Conservation (phyloP, 2,329 filamentous ascomycete genomes). For the Dactylellina drechsleri region DNA sequence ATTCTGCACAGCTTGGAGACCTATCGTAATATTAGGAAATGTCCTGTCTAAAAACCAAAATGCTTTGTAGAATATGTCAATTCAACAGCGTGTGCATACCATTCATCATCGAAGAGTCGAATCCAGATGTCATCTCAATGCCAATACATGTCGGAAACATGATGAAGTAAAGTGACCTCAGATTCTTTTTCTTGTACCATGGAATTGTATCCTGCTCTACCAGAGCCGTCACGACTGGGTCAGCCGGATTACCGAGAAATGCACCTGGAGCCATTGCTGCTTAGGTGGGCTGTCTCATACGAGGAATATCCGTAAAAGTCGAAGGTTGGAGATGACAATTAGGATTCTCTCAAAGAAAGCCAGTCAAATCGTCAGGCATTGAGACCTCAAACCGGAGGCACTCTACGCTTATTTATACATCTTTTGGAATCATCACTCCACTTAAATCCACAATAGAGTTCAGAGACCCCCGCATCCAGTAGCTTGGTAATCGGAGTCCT, state of each 20-base stretch:
- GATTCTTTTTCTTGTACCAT: constrained; percentile 69
- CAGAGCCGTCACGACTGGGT: constrained; percentile 62
- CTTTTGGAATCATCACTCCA: not conserved
- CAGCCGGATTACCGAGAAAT: constrained; percentile 56
- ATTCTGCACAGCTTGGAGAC: constrained; percentile 55
- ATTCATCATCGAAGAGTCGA: constrained; percentile 67
- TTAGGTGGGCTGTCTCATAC: not conserved
- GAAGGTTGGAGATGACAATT: not conserved
- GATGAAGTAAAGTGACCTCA: constrained; percentile 68
- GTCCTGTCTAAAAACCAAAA: not conserved
- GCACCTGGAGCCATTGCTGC: constrained; percentile 39
- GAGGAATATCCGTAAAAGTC: not conserved
- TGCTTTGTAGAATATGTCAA: too few relatives aligned
- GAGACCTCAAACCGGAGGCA: not conserved
- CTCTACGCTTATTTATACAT: not conserved
- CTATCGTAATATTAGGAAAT: constrained; percentile 7
- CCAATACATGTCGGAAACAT: constrained; percentile 72
- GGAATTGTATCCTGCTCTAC: constrained; percentile 62
- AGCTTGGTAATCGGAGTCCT: not conserved
- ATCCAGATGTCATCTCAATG: constrained; percentile 72
- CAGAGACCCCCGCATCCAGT: not conserved
- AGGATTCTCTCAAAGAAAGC: too few relatives aligned
- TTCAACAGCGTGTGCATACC: constrained; percentile 33
- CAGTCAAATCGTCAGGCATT: too few relatives aligned
- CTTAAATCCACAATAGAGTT: too few relatives aligned